Percentiles rank a stretch among this genome's conserved stretches.
Evolutionary conservation across 2,329 filamentous ascomycete genomes (phyloP).

Genomic region (Sarocladium kiliense): DNA sequence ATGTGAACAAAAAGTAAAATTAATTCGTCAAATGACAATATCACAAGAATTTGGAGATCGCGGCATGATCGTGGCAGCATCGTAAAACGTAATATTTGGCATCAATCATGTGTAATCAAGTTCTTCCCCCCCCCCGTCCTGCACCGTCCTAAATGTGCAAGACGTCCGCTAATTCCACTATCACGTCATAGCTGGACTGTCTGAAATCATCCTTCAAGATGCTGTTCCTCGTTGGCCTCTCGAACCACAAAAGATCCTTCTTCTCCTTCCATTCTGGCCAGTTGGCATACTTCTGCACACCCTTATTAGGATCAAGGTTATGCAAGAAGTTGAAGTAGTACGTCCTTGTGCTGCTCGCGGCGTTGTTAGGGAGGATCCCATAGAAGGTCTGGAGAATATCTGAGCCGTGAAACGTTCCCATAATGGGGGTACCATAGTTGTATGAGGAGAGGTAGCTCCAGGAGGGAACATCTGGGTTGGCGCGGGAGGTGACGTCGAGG

Average conservation of each 20-base stretch:
- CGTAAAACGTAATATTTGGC: too few relatives aligned
- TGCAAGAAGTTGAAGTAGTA: slow-evolving; percentile 73
- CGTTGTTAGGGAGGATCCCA: slow-evolving; percentile 58
- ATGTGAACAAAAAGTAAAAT: background rate
- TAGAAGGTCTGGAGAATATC: slow-evolving; percentile 68
- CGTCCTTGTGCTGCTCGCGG: slow-evolving; percentile 52
- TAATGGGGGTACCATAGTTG: slow-evolving; percentile 61
- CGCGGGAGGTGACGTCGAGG: slow-evolving; percentile 40
- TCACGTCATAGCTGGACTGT: slow-evolving; percentile 21
- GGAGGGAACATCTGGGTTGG: slow-evolving; percentile 53
- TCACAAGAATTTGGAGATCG: too few relatives aligned
- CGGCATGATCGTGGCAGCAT: too few relatives aligned
- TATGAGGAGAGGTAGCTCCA: slow-evolving; percentile 78
- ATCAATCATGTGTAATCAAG: too few relatives aligned
- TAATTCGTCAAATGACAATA: background rate
- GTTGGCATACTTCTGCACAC: slow-evolving; percentile 27
- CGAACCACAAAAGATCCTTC: slow-evolving; percentile 46
- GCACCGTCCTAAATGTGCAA: slow-evolving; percentile 23
- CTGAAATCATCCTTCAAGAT: slow-evolving; percentile 34
- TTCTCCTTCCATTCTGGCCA: slow-evolving; percentile 38
- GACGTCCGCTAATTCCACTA: slow-evolving; percentile 18
- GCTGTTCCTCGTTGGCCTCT: slow-evolving; percentile 23
- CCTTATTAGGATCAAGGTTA: slow-evolving; percentile 63
- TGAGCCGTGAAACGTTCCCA: slow-evolving; percentile 71
- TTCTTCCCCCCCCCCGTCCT: too few relatives aligned